phyloP scores from a whole-genome alignment of 257 asterid species.

The Solanum sparsipilum region DNA sequence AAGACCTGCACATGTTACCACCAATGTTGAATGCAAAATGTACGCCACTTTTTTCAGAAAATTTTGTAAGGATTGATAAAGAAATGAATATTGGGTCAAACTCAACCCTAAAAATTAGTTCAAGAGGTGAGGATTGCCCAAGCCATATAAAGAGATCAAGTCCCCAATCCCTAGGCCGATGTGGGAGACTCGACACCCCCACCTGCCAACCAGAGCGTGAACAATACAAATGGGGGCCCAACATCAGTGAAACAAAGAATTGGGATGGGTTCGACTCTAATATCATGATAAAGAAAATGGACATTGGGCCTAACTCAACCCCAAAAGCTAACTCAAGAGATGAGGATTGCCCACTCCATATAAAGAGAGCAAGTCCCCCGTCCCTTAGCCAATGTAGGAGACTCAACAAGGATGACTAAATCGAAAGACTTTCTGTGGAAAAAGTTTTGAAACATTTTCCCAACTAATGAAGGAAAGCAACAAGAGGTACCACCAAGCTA shows the following conservation, averaged over 20 bases:
- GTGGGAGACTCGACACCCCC: not conserved
- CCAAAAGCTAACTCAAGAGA: not conserved
- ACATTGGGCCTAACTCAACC: not conserved
- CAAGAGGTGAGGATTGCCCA: not conserved
- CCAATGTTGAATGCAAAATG: not conserved
- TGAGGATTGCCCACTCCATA: not conserved
- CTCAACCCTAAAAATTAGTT: not conserved
- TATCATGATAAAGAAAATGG: not conserved
- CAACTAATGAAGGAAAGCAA: not conserved
- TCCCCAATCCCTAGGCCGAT: not conserved
- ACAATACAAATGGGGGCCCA: not conserved
- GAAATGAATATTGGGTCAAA: not conserved
- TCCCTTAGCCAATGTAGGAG: not conserved
- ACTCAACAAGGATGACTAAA: not conserved
- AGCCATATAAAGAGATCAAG: not conserved
- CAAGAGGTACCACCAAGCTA: not conserved
- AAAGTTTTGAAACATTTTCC: not conserved
- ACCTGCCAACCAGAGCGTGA: not conserved
- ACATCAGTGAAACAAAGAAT: not conserved
- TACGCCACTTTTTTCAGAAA: not conserved
- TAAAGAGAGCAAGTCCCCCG: not conserved
- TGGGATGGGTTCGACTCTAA: not conserved
- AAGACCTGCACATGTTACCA: constrained; percentile 20
- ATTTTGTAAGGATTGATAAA: not conserved
- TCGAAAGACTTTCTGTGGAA: not conserved